Evolutionary conservation across 176 grass and related monocot genomes (phyloP).

Genomic region (Oryza meyeriana): DNA sequence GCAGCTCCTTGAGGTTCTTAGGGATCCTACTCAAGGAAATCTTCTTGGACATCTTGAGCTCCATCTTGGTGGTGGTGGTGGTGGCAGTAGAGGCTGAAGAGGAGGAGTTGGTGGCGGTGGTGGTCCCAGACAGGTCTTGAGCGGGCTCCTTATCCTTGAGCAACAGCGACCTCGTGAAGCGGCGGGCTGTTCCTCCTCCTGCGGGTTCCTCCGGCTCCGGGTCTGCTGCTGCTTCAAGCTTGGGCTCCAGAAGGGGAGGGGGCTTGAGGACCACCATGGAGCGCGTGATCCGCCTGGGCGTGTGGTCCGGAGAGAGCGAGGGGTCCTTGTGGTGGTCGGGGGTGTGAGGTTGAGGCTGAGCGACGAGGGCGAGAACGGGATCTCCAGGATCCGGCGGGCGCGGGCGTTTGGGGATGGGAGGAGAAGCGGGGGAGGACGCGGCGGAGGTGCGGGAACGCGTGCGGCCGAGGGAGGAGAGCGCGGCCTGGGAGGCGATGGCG

Average conservation of each 20-base stretch:
- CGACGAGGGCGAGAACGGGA: slow-evolving; percentile 20
- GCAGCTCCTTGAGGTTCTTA: slow-evolving; percentile 64
- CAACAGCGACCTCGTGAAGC: slow-evolving; percentile 69
- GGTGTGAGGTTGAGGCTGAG: not conserved
- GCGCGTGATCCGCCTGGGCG: slow-evolving; percentile 47
- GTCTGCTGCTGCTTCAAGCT: not conserved
- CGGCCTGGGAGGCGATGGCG: slow-evolving; percentile 72
- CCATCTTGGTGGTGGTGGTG: not conserved
- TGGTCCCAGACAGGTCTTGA: slow-evolving; percentile 24
- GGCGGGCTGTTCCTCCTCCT: not conserved
- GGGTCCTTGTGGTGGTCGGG: not conserved
- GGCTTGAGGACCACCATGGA: slow-evolving; percentile 26
- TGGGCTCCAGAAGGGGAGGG: not conserved
- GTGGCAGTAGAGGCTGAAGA: slow-evolving; percentile 10
- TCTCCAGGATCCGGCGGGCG: not conserved
- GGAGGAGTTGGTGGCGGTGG: slow-evolving; percentile 36
- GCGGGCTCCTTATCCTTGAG: slow-evolving; percentile 22
- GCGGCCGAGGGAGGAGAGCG: slow-evolving; percentile 59
- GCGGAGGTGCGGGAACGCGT: slow-evolving; percentile 58
- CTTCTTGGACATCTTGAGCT: not conserved
- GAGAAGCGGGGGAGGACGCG: not conserved
- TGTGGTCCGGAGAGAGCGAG: slow-evolving; percentile 31
- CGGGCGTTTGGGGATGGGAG: slow-evolving; percentile 33
- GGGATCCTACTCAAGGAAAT: slow-evolving; percentile 16
- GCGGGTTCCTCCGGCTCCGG: too few relatives aligned